Evolutionary conservation across 495 filamentous ascomycete species (phyloP), one percentile per base, ranked within the genome.

Genomic region (Chlorociboria aeruginascens): DNA sequence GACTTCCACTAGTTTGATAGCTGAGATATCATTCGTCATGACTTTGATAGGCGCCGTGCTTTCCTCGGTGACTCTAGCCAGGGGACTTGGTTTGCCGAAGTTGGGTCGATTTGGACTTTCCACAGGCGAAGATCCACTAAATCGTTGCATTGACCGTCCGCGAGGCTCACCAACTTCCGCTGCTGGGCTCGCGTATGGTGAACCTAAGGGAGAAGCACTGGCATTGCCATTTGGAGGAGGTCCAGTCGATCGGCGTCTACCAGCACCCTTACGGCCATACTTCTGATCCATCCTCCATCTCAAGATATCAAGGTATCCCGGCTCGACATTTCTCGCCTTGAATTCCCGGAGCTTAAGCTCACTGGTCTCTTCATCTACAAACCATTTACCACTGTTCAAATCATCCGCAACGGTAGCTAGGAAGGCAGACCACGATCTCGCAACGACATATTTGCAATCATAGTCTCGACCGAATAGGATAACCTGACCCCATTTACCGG

Each of bases 401-500:
- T 99, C 92, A 55, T 97, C 93, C 14, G 92, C 87, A 12, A 96
- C 74, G 28, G 78, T 77, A 10, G 87, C 89, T 10, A 99, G 65
- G 57, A 99, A 89, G 8, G 82, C 72, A 13, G 83, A 78, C 92
- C 92, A 99, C 3, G 92, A 97, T 37, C 85, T 81, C 29, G 92
- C 83, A 47, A 99, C 73, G 20, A 99, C 90, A 58, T 92, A 97
- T 66, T 97, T 99, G 66, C 85, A 93, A 63, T 99, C 92, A 64
- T 95, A 99, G 66, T 99, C 92, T 20, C 92, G 85, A 34, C 92
- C 92, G 52, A 95, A 95, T 37, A 99, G 76, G 55, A 99, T 95
- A 41, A 99, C 76, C 59, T 99, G 92, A 40, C 92, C 92, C 89
- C 92, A 99, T 64, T 77, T 79, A 16, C 92, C 92, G 12, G 77